Conservation (phyloP, 2,329 filamentous ascomycete genomes). For the Phaeoacremonium minimum region DNA sequence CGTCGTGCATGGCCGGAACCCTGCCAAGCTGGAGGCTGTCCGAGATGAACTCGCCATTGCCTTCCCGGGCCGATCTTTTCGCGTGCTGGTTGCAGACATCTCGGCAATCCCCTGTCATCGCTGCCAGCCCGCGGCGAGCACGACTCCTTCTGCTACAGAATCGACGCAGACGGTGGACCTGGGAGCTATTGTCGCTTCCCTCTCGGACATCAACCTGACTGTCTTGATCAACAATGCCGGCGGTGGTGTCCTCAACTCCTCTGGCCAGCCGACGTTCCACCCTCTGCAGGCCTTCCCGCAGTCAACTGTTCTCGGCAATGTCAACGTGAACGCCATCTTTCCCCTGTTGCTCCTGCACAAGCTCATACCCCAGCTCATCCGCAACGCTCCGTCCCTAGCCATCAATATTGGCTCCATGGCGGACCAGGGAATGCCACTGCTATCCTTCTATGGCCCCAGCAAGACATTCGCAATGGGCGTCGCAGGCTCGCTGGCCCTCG, state of each 20-base stretch:
- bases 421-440: conserved; percentile 39
- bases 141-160: too few relatives aligned
- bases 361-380: conserved; percentile 37
- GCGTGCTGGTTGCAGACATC: conserved; percentile 39
- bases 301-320: conserved; percentile 31
- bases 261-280: conserved; percentile 26
- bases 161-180: too few relatives aligned
- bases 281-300: conserved; percentile 27
- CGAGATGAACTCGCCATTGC: conserved; percentile 28
- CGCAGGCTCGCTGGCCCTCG: conserved; percentile 9
- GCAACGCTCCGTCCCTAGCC: conserved; percentile 37
- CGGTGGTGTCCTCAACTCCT: conserved; percentile 23
- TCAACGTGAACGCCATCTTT: conserved; percentile 46
- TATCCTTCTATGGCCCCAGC: conserved; percentile 28
- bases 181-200: conserved; percentile 12
- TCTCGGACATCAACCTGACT: conserved; percentile 37
- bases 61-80: conserved; percentile 33
- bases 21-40: conserved; percentile 38
- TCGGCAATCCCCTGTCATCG: conserved; percentile 9
- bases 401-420: conserved; percentile 45
- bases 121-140: background rate
- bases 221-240: conserved; percentile 56
- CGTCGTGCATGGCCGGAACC: conserved; percentile 52
- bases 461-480: conserved; percentile 12
- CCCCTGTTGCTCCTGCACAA: conserved; percentile 40